Percentiles rank a stretch among this genome's conserved stretches.
phyloP scores from a whole-genome alignment of 257 asterid species.

The Perilla frutescens region DNA sequence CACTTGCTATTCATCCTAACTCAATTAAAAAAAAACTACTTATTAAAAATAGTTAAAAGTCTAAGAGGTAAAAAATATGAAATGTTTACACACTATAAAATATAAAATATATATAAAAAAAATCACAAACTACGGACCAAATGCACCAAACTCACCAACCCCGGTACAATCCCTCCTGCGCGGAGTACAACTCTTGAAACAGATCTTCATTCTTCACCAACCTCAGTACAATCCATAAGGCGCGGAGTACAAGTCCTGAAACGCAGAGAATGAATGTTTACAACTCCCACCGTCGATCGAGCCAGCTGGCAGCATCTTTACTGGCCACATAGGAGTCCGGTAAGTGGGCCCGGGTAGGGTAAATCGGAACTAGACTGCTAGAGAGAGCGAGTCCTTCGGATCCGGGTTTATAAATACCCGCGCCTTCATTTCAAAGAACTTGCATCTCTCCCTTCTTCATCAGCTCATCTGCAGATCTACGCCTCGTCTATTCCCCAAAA shows the following conservation, averaged over 20 bases:
- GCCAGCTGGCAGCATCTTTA: constrained; percentile 33
- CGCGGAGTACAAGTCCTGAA: constrained; percentile 28
- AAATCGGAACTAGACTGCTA: constrained; percentile 1
- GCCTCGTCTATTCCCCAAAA: background rate
- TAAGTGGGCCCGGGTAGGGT: constrained; percentile 34
- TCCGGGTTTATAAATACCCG: constrained; percentile 38
- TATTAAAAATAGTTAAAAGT: too few relatives aligned
- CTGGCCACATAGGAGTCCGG: background rate
- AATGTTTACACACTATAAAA: too few relatives aligned
- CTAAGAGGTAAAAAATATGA: too few relatives aligned
- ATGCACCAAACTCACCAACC: background rate
- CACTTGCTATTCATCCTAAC: too few relatives aligned
- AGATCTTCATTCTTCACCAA: constrained; percentile 25
- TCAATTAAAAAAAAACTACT: too few relatives aligned
- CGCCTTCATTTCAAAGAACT: background rate
- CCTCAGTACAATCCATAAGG: constrained; percentile 35
- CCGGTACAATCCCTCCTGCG: too few relatives aligned
- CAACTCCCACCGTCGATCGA: constrained; percentile 39
- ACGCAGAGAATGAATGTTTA: too few relatives aligned
- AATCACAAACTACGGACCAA: background rate
- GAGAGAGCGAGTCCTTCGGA: constrained; percentile 38
- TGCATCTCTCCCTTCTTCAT: constrained; percentile 8
- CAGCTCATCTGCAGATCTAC: constrained; percentile 31
- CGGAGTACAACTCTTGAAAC: too few relatives aligned
- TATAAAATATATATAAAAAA: too few relatives aligned